Evolutionary conservation across 805 yeast genomes (phyloP).

Genomic region (Ogataea nakhonphanomensis): DNA sequence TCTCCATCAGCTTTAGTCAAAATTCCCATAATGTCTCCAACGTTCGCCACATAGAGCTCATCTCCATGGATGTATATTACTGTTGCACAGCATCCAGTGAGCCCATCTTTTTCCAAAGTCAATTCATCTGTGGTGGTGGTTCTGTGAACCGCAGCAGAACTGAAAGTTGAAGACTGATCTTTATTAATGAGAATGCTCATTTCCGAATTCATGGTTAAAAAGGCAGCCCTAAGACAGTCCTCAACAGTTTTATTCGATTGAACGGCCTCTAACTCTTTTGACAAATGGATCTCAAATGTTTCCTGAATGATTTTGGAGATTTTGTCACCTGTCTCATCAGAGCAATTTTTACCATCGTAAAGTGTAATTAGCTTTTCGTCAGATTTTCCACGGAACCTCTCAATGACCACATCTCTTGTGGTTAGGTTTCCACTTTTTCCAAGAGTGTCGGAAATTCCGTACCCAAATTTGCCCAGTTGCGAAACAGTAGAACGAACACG

Average conservation of each 20-base stretch:
- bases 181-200: conserved; percentile 60
- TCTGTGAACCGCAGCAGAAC: conserved; percentile 49
- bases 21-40: conserved; percentile 87
- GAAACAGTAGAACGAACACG: conserved; percentile 92
- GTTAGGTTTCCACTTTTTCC: conserved; percentile 66
- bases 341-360: conserved; percentile 78
- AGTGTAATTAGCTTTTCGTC: conserved; percentile 78
- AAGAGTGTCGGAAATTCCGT: conserved; percentile 88
- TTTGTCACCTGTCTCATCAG: conserved; percentile 54
- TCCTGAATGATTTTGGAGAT: conserved; percentile 73
- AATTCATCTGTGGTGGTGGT: conserved; percentile 50
- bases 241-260: conserved; percentile 47
- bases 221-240: conserved; percentile 80
- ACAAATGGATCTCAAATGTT: conserved; percentile 62
- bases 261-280: conserved; percentile 53
- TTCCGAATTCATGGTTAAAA: conserved; percentile 75
- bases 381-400: conserved; percentile 80
- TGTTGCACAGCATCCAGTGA: conserved; percentile 83
- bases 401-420: conserved; percentile 80
- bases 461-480: conserved; percentile 66
- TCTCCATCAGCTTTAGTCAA: conserved; percentile 81
- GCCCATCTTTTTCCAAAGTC: conserved; percentile 60
- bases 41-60: conserved; percentile 73
- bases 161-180: conserved; percentile 39
- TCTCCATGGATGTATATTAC: conserved; percentile 73